A percentile compares a stretch with the other conserved stretches of the same genome.
Conservation (phyloP, 768 basidiomycete species). For the Mycena galopus region DNA sequence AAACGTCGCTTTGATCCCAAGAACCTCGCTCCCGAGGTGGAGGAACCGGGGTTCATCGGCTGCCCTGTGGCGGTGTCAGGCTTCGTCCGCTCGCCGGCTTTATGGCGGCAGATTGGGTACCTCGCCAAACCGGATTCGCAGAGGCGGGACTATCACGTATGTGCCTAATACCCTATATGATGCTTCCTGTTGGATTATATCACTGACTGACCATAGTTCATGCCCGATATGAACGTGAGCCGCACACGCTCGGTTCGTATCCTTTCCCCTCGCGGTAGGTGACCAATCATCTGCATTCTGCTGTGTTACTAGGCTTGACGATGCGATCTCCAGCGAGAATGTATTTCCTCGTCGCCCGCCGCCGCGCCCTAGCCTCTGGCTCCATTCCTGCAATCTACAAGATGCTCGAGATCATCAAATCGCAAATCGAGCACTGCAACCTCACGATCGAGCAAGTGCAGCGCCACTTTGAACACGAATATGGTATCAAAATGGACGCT, state of each 20-base stretch:
- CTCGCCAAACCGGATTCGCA: background rate
- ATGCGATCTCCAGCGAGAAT: background rate
- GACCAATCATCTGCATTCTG: too few relatives aligned
- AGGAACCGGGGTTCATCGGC: background rate
- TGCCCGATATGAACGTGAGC: too few relatives aligned
- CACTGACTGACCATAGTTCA: background rate
- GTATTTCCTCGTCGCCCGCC: background rate
- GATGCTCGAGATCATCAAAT: background rate
- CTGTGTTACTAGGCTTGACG: too few relatives aligned
- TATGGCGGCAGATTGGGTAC: background rate
- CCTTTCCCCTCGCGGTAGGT: background rate
- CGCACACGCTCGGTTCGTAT: background rate
- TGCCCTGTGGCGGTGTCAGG: background rate
- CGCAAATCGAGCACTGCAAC: too few relatives aligned
- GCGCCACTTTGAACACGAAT: too few relatives aligned
- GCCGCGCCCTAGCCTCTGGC: background rate
- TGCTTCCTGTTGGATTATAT: background rate
- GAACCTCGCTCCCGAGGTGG: background rate
- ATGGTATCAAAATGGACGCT: too few relatives aligned
- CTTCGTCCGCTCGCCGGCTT: background rate
- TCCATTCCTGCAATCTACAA: conserved; percentile 1
- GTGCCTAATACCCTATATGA: too few relatives aligned
- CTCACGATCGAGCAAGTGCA: too few relatives aligned
- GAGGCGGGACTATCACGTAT: background rate
- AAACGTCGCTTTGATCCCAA: background rate